These are phyloP conservation scores for Phyllosticta capitalensis DNA, from an alignment of 2,329 filamentous ascomycete genomes.

Conservation along the genomic window DNA sequence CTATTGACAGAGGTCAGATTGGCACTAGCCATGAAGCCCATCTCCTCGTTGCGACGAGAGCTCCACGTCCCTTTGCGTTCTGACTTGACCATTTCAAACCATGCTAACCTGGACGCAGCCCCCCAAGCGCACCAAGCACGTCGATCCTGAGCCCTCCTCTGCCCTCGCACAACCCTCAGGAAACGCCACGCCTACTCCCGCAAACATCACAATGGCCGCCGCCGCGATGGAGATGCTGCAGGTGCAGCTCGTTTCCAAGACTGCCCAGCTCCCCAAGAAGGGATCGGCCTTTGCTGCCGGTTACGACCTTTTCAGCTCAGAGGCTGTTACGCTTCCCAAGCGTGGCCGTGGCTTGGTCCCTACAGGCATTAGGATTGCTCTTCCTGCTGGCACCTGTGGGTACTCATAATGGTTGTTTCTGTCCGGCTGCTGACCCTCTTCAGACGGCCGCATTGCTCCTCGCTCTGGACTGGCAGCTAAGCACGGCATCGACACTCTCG, in stretches of 20 bases:
- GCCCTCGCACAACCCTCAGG: conserved; percentile 16
- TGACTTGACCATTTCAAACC: conserved; percentile 26
- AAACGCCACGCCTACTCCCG: conserved; percentile 27
- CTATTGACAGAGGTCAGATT: background rate
- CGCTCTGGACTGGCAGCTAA: conserved; percentile 87
- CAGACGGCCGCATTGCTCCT: conserved; percentile 82
- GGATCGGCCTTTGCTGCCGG: conserved; percentile 85
- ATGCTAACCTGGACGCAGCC: conserved; percentile 63
- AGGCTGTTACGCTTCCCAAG: conserved; percentile 65
- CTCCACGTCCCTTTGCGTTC: background rate
- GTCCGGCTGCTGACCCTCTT: background rate
- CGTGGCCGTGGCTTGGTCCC: conserved; percentile 79
- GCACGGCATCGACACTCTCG: conserved; percentile 92
- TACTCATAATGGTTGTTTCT: conserved; percentile 13
- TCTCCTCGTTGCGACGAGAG: background rate
- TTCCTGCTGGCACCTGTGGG: conserved; percentile 83
- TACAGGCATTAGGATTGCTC: conserved; percentile 84
- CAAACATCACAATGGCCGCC: conserved; percentile 17
- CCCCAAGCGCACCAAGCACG: conserved; percentile 69
- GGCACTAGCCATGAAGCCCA: background rate
- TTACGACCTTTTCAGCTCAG: conserved; percentile 81
- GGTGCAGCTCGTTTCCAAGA: conserved; percentile 77
- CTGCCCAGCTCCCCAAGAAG: conserved; percentile 74
- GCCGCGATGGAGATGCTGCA: conserved; percentile 49
- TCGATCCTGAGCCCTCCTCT: conserved; percentile 28